Evolutionary conservation across 805 yeast species (phyloP).

Genomic region (Hanseniaspora lachancei): DNA sequence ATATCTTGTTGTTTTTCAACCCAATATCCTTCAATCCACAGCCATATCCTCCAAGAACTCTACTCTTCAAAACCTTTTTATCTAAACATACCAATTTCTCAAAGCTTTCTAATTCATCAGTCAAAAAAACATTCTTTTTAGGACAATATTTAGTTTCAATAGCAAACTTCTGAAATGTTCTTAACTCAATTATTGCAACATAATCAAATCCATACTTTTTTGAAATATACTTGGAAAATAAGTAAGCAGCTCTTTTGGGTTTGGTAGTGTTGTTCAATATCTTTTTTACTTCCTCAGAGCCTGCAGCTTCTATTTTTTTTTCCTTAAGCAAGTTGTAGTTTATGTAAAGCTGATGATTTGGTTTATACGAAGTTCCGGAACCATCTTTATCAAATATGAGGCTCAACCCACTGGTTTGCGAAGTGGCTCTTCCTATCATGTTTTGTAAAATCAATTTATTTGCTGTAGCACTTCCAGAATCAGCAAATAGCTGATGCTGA

Average conservation of each 20-base stretch:
- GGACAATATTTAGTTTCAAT: conserved; percentile 36
- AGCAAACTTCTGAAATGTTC: conserved; percentile 35
- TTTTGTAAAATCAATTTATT: conserved; percentile 24
- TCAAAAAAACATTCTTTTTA: conserved; percentile 31
- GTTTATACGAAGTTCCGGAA: conserved; percentile 48
- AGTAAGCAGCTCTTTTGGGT: conserved; percentile 33
- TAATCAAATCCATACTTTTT: conserved; percentile 30
- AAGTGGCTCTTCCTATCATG: conserved; percentile 47
- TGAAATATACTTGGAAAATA: conserved; percentile 30
- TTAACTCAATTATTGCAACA: conserved; percentile 40
- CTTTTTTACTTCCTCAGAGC: conserved; percentile 26
- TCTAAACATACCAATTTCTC: conserved; percentile 28
- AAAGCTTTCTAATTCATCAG: conserved; percentile 32
- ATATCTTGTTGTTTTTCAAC: not conserved
- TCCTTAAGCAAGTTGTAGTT: conserved; percentile 21
- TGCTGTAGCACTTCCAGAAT: conserved; percentile 10
- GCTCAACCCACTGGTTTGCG: conserved; percentile 26
- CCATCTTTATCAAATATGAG: conserved; percentile 52
- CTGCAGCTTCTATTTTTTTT: conserved; percentile 24
- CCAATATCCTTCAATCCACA: not conserved
- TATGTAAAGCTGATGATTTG: conserved; percentile 35
- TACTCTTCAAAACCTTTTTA: conserved; percentile 32
- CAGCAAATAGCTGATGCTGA: conserved; percentile 14
- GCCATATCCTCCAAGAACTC: conserved; percentile 36
- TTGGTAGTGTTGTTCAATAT: conserved; percentile 29